phyloP scores from a whole-genome alignment of 345 rosid species.

The Linum usitatissimum region DNA sequence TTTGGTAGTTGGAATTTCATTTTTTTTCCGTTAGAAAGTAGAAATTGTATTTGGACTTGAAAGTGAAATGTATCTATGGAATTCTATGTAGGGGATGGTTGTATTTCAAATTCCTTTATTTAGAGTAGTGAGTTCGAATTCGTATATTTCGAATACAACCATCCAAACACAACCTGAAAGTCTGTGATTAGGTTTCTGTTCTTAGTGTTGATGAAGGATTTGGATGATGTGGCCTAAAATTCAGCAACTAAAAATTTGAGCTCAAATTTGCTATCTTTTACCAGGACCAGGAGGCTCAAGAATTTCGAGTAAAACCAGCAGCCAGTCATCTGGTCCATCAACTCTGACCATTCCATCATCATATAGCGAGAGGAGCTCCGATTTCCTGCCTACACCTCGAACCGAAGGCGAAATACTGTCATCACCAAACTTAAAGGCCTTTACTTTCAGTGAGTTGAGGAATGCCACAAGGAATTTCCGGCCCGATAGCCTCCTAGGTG shows the following conservation, averaged over 20 bases:
- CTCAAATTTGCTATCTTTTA: constrained; percentile 7
- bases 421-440: constrained; percentile 81
- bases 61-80: too few species aligned
- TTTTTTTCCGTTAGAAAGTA: not conserved
- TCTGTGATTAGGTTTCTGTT: not conserved
- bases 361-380: constrained; percentile 39
- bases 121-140: too few species aligned
- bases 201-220: too few species aligned
- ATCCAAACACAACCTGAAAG: not conserved
- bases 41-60: not conserved
- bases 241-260: too few species aligned
- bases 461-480: constrained; percentile 88
- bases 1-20: not conserved
- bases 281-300: constrained; percentile 42
- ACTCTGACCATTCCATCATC: constrained; percentile 60
- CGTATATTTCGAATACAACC: not conserved
- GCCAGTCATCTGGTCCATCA: constrained; percentile 57
- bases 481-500: constrained; percentile 82
- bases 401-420: constrained; percentile 87
- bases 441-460: constrained; percentile 64
- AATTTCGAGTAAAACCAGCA: constrained; percentile 50
- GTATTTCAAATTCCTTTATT: too few species aligned
- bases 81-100: too few species aligned
- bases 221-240: not conserved
- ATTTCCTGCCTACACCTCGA: constrained; percentile 63